Evolutionary conservation across 768 basidiomycete genomes (phyloP), one percentile per base, ranked within the genome.

Genomic region (Gyrodon lividus): DNA sequence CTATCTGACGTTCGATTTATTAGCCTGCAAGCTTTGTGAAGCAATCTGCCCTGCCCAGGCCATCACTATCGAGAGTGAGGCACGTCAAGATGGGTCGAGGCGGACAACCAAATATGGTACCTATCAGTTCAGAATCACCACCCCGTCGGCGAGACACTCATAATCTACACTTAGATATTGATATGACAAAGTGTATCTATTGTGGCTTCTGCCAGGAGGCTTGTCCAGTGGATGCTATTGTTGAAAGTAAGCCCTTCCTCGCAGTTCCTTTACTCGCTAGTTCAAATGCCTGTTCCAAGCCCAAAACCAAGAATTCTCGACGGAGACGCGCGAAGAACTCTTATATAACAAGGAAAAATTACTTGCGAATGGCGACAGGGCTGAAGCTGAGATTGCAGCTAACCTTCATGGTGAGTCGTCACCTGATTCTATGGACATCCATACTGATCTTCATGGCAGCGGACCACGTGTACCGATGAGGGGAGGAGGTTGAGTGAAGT

Each of bases 131-230:
- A 5, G 28, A 41, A 35, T 52, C 37, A 14, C 23, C 35, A 19
- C 9, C 26, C 31, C 10, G 8, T 28, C 35, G 2, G 23, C n/a
- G 8, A 24, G 8, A 1, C 20, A 26, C 28, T 52, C 44, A 48
- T 9, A 23, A 26, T 5, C 38, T 10, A 37, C 42, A 46, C 46
- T 24, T 58, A 95, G 92, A 98, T 73, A 94, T 98, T 63, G 97
- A 99, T 70, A 99, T 99, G 97, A 99, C 97, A 53, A 98, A 95
- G 79, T 98, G 97, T 74, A 99, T 99, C 65, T 99, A 99, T 77
- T 99, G 97, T 72, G 97, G 97, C 48, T 98, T 98, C 79, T 98
- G 97, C 71, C 96, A 98, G 72, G 97, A 98, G 74, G 97, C 97
- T 26, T 99, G 97, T 70, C 97, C 97, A 2, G 97, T 98, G 51